Conservation (phyloP, 1,139 yeast species). For the Hansenula lynferdii region DNA sequence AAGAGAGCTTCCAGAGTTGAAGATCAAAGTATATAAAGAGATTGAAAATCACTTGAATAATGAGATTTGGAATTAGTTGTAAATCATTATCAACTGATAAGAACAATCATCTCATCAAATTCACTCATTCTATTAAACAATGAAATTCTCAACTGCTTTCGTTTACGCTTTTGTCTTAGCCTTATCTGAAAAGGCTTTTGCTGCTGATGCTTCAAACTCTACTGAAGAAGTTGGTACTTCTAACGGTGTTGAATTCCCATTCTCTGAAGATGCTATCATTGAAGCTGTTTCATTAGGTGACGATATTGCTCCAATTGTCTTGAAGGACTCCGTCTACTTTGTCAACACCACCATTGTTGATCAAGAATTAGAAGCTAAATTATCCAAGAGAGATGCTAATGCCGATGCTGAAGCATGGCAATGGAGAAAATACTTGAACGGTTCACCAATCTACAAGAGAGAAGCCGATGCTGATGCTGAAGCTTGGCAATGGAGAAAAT, state of each 20-base stretch:
- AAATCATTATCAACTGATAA: neutral
- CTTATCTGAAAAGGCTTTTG: conserved; percentile 12
- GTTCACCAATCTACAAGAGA: conserved; percentile 7
- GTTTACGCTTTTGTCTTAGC: conserved; percentile 11
- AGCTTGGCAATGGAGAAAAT: conserved; percentile 14
- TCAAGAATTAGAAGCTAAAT: conserved; percentile 9
- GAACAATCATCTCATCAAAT: neutral
- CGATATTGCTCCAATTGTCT: conserved; percentile 19
- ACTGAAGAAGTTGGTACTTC: conserved; percentile 19
- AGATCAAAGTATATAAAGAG: neutral
- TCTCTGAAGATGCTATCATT: conserved; percentile 21
- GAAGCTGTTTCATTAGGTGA: conserved; percentile 20
- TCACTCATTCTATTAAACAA: neutral
- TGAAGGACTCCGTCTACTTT: conserved; percentile 21
- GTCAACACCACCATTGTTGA: conserved; percentile 21
- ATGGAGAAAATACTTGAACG: neutral
- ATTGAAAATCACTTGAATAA: too few relatives aligned
- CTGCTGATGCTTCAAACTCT: conserved; percentile 5
- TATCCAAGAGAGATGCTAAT: conserved; percentile 14
- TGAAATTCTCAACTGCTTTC: conserved; percentile 14
- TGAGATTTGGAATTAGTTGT: neutral
- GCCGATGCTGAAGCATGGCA: conserved; percentile 10
- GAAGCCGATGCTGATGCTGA: conserved; percentile 14
- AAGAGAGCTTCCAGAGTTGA: neutral
- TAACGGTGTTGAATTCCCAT: conserved; percentile 14